Conservation (phyloP, 2,329 filamentous ascomycete species). For the Lachnellula occidentalis region DNA sequence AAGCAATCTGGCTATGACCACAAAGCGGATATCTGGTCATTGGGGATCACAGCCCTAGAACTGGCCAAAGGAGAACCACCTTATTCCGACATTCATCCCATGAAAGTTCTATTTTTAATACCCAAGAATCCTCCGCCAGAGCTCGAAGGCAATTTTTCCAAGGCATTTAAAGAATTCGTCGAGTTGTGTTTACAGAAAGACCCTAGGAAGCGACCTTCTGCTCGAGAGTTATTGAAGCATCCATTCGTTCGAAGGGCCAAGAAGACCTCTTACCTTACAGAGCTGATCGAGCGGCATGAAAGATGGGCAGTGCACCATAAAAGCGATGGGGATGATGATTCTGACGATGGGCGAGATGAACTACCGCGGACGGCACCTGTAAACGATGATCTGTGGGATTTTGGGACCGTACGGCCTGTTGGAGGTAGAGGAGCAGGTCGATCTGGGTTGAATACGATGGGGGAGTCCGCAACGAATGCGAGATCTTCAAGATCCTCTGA, state of each 20-base stretch:
- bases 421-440: slow-evolving; percentile 57
- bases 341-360: slow-evolving; percentile 46
- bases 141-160: slow-evolving; percentile 76
- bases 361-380: slow-evolving; percentile 41
- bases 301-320: slow-evolving; percentile 82
- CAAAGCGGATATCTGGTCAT: slow-evolving; percentile 96
- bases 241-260: slow-evolving; percentile 88
- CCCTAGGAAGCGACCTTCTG: slow-evolving; percentile 80
- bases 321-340: slow-evolving; percentile 58
- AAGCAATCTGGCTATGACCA: slow-evolving; percentile 97
- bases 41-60: slow-evolving; percentile 91
- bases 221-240: slow-evolving; percentile 81
- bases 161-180: slow-evolving; percentile 78
- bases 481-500: slow-evolving; percentile 53
- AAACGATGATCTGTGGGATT: slow-evolving; percentile 94
- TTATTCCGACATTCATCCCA: slow-evolving; percentile 93
- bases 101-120: slow-evolving; percentile 96
- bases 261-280: slow-evolving; percentile 92
- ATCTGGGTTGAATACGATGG: slow-evolving; percentile 65
- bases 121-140: slow-evolving; percentile 87
- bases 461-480: slow-evolving; percentile 74
- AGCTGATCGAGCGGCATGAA: slow-evolving; percentile 86
- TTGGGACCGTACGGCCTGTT: slow-evolving; percentile 87
- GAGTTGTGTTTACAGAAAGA: slow-evolving; percentile 82
- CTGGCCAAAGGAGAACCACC: slow-evolving; percentile 88